Percentiles rank a stretch among this genome's conserved stretches.
phyloP scores from a whole-genome alignment of 2,329 filamentous ascomycete species.

The Colletotrichum sp. region DNA sequence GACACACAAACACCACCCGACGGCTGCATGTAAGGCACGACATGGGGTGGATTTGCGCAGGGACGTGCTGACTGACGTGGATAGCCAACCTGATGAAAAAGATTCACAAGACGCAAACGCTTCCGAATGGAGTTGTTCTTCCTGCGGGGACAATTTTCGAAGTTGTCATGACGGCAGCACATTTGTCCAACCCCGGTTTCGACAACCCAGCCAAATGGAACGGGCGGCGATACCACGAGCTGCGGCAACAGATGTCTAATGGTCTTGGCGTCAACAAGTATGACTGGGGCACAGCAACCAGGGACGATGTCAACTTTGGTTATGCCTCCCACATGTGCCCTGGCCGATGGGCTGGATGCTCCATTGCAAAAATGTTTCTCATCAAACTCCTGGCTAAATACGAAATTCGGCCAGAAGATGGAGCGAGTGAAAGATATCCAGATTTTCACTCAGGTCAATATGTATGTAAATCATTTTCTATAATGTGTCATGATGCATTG shows the following conservation, averaged over 20 bases:
- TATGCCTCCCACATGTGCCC: slow-evolving; percentile 19
- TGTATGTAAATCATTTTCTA: background rate
- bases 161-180: slow-evolving; percentile 15
- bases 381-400: slow-evolving; percentile 2
- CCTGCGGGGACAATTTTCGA: slow-evolving; percentile 8
- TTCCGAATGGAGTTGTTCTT: slow-evolving; percentile 1
- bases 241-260: background rate
- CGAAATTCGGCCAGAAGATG: background rate
- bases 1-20: slow-evolving; percentile 14
- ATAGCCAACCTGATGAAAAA: slow-evolving; percentile 18
- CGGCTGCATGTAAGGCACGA: slow-evolving; percentile 3
- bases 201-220: slow-evolving; percentile 4
- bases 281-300: slow-evolving; percentile 9
- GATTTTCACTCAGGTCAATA: slow-evolving; percentile 11
- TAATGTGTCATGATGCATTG: background rate
- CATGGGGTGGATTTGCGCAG: background rate
- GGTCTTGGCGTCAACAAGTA: background rate
- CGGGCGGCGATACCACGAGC: slow-evolving; percentile 7
- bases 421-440: slow-evolving; percentile 1
- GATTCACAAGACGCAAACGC: slow-evolving; percentile 10
- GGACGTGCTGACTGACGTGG: background rate
- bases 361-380: slow-evolving; percentile 19
- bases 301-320: slow-evolving; percentile 16
- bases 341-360: slow-evolving; percentile 14
- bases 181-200: slow-evolving; percentile 3